Evolutionary conservation across 768 basidiomycete genomes (phyloP).

Genomic region (Boletus pseudo-olivaceus): DNA sequence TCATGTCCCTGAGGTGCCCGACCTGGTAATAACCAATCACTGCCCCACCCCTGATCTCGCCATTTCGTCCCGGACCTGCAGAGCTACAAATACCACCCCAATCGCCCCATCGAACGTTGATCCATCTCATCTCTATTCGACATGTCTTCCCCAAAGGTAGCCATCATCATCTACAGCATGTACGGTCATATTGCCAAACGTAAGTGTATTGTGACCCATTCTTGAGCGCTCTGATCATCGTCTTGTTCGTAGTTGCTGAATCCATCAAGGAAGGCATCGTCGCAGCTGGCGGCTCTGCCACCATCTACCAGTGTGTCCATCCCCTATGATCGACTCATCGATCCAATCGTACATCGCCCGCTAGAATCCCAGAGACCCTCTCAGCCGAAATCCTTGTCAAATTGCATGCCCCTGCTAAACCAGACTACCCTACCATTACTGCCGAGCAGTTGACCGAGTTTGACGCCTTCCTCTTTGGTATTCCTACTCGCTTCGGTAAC

Average conservation of each 20-base stretch:
- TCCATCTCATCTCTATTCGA: background rate
- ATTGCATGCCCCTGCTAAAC: constrained; percentile 70
- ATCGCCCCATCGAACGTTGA: background rate
- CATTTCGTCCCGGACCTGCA: background rate
- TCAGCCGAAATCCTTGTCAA: constrained; percentile 58
- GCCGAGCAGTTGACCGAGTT: constrained; percentile 16
- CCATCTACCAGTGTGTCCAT: constrained; percentile 52
- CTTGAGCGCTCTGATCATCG: background rate
- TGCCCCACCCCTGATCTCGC: background rate
- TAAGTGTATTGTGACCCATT: constrained; percentile 34
- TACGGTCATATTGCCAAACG: constrained; percentile 71
- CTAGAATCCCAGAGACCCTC: constrained; percentile 78
- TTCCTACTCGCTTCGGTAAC: constrained; percentile 45
- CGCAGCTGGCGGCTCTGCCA: constrained; percentile 46
- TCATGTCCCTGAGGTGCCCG: constrained; percentile 11
- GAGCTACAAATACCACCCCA: constrained; percentile 13
- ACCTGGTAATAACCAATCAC: background rate
- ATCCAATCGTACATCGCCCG: background rate
- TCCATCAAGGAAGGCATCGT: constrained; percentile 45
- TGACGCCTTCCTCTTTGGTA: constrained; percentile 43
- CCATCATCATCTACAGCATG: constrained; percentile 71
- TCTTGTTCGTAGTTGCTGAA: constrained; percentile 53
- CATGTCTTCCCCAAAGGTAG: constrained; percentile 52
- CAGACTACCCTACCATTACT: constrained; percentile 42
- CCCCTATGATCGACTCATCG: background rate